A percentile compares a stretch with the other conserved stretches of the same genome.
Conservation (phyloP, 1,139 yeast genomes). For the Taphrina communis region DNA sequence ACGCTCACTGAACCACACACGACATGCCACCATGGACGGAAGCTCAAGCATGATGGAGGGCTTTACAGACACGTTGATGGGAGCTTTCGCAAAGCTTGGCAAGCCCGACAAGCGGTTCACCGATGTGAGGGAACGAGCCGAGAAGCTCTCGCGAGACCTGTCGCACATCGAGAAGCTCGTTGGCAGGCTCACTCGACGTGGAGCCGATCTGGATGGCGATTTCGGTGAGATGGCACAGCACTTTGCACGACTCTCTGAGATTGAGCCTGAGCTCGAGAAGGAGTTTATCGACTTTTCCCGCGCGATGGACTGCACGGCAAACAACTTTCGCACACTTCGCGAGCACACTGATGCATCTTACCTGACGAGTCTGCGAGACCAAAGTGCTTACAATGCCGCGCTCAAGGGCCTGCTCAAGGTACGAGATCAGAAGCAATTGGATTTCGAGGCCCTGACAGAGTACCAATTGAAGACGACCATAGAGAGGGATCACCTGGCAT, state of each 20-base stretch:
- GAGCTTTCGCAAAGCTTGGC: constrained; percentile 82
- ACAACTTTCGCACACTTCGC: constrained; percentile 56
- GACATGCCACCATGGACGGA: constrained; percentile 44
- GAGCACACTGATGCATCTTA: constrained; percentile 80
- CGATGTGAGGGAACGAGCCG: constrained; percentile 81
- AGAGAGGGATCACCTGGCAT: constrained; percentile 68
- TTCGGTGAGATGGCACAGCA: constrained; percentile 74
- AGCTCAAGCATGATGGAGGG: constrained; percentile 60
- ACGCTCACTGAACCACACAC: constrained; percentile 56
- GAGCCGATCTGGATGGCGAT: constrained; percentile 74
- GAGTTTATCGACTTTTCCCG: constrained; percentile 63
- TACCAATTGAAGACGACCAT: constrained; percentile 71
- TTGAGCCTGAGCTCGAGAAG: constrained; percentile 58
- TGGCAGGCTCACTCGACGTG: constrained; percentile 71
- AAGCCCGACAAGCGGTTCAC: constrained; percentile 77
- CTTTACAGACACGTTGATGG: constrained; percentile 84
- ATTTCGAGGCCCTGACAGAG: constrained; percentile 82
- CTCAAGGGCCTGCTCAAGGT: constrained; percentile 76
- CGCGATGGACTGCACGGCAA: constrained; percentile 60
- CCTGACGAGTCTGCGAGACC: constrained; percentile 79
- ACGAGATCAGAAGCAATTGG: constrained; percentile 89
- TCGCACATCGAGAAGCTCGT: constrained; percentile 78
- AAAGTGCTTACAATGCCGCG: constrained; percentile 82
- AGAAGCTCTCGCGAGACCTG: constrained; percentile 82
- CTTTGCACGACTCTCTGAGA: constrained; percentile 67